These are phyloP conservation scores for Anacardium occidentale DNA, from an alignment of 345 rosid species.

Conservation along the genomic window DNA sequence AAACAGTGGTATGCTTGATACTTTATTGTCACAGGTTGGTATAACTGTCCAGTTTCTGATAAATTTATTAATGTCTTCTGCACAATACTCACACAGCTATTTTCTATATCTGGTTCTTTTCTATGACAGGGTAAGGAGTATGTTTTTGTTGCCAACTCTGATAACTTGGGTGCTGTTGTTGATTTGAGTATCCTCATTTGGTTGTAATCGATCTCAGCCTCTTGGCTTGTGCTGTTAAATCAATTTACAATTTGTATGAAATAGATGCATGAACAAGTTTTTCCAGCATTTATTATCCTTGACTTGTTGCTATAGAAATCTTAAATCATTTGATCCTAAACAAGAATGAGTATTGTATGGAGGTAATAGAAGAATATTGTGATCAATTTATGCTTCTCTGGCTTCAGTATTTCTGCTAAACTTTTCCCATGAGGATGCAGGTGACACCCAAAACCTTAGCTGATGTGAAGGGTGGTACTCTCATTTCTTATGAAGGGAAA, in stretches of 20 bases:
- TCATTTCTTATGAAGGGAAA: slow-evolving; percentile 95
- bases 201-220: slow-evolving; percentile 12
- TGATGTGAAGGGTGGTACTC: slow-evolving; percentile 97
- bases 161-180: slow-evolving; percentile 90
- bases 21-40: slow-evolving; percentile 71
- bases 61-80: slow-evolving; percentile 2
- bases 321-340: slow-evolving; percentile 77
- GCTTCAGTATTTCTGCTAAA: slow-evolving; percentile 6
- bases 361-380: slow-evolving; percentile 42
- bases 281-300: slow-evolving; percentile 35
- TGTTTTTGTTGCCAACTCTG: slow-evolving; percentile 90
- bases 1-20: slow-evolving; percentile 94
- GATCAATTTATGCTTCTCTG: neutral
- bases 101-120: neutral
- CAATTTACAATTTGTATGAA: slow-evolving; percentile 2
- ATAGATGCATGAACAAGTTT: slow-evolving; percentile 14
- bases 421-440: slow-evolving; percentile 37
- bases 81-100: neutral
- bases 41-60: neutral
- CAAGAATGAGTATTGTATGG: slow-evolving; percentile 93
- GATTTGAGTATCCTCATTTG: slow-evolving; percentile 86
- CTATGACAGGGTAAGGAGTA: slow-evolving; percentile 83
- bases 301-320: slow-evolving; percentile 61
- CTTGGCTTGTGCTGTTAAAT: neutral
- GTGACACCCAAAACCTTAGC: slow-evolving; percentile 98